A percentile compares a stretch with the other conserved stretches of the same genome.
Conservation (phyloP, 2,329 filamentous ascomycete species). For the Neopestalotiopsis sp. region DNA sequence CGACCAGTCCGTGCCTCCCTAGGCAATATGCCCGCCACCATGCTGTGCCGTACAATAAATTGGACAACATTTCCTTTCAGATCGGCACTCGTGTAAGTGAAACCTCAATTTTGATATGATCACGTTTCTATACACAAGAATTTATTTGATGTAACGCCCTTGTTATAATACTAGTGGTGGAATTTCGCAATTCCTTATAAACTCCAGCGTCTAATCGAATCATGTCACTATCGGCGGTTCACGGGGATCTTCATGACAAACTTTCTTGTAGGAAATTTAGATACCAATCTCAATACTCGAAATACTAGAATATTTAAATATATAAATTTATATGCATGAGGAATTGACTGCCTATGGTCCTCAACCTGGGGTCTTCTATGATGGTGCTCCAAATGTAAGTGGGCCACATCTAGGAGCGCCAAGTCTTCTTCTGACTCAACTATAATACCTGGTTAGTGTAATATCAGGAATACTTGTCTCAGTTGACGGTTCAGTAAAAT, state of each 20-base stretch:
- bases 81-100: not conserved
- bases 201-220: too few species aligned
- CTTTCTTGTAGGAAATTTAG: too few species aligned
- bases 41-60: not conserved
- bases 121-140: not conserved
- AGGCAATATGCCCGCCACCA: not conserved
- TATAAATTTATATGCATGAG: too few species aligned
- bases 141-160: not conserved
- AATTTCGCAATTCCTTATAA: too few species aligned
- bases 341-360: too few species aligned
- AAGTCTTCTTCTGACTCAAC: not conserved
- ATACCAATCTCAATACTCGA: too few species aligned
- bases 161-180: too few species aligned
- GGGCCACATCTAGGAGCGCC: not conserved
- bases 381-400: not conserved
- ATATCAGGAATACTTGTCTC: not conserved
- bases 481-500: not conserved
- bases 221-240: too few species aligned
- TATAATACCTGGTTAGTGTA: not conserved
- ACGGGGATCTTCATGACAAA: too few species aligned
- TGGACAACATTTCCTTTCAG: not conserved
- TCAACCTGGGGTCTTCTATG: not conserved
- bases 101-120: not conserved
- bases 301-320: too few species aligned
- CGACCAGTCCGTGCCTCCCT: not conserved